A percentile compares a stretch with the other conserved stretches of the same genome.
phyloP scores from a whole-genome alignment of 306 rosid genomes.

The Elaeagnus macrophylla region DNA sequence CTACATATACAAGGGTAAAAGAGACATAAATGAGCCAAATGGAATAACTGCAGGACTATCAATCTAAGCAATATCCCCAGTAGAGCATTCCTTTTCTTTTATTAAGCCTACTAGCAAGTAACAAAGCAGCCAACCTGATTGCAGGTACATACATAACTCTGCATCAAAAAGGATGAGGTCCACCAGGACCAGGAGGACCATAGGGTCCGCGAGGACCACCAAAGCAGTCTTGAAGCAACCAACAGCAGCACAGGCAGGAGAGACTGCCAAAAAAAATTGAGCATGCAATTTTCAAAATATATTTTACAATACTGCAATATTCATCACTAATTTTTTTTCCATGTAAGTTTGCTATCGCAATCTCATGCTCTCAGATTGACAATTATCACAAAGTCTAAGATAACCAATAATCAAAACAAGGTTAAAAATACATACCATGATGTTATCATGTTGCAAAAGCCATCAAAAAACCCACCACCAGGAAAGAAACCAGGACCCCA shows the following conservation, averaged over 20 bases:
- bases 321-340: background rate
- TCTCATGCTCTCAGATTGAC: background rate
- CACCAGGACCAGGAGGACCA: slow-evolving; percentile 46
- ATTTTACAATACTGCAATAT: background rate
- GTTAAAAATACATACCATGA: slow-evolving; percentile 38
- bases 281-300: background rate
- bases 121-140: background rate
- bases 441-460: slow-evolving; percentile 43
- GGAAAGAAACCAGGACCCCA: slow-evolving; percentile 28
- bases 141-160: background rate
- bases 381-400: background rate
- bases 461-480: slow-evolving; percentile 55
- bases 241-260: slow-evolving; percentile 68
- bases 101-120: too few species aligned
- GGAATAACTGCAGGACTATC: too few species aligned
- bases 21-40: too few species aligned
- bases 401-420: background rate
- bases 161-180: slow-evolving; percentile 30
- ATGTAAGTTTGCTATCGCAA: background rate
- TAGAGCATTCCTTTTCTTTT: too few species aligned
- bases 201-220: slow-evolving; percentile 31
- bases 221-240: slow-evolving; percentile 56
- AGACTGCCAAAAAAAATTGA: slow-evolving; percentile 30
- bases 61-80: too few species aligned
- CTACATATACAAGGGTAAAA: too few species aligned